phyloP scores from a whole-genome alignment of 164 flowering plant species.

The grape (Vitis vinifera) region DNA sequence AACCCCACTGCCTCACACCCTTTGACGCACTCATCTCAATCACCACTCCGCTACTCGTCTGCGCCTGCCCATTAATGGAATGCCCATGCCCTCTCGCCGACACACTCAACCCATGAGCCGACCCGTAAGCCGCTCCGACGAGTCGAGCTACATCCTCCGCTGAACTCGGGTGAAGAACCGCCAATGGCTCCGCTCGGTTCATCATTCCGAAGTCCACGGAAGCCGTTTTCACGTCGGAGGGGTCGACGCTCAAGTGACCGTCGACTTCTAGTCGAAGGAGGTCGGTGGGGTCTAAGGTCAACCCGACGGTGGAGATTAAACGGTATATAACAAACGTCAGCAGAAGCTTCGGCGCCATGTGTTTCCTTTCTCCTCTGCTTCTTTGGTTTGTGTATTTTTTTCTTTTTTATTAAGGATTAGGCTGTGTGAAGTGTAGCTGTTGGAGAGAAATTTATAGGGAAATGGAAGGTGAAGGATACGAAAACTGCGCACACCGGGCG shows the following conservation, averaged over 20 bases:
- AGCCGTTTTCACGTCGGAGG: slow-evolving; percentile 46
- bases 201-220: slow-evolving; percentile 69
- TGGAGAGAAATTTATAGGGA: not conserved
- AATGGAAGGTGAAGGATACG: slow-evolving; percentile 22
- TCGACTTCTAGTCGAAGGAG: slow-evolving; percentile 39
- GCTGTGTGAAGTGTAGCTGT: too few species aligned
- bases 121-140: slow-evolving; percentile 45
- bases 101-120: slow-evolving; percentile 46
- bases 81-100: slow-evolving; percentile 96
- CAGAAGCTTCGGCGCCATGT: slow-evolving; percentile 40
- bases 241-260: slow-evolving; percentile 54
- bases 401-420: too few species aligned
- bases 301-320: slow-evolving; percentile 58
- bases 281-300: slow-evolving; percentile 45
- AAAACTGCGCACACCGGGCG: slow-evolving; percentile 18
- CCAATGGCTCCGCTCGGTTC: slow-evolving; percentile 46
- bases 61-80: slow-evolving; percentile 93
- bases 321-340: slow-evolving; percentile 48
- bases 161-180: slow-evolving; percentile 68
- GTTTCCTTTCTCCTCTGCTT: not conserved
- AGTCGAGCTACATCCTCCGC: slow-evolving; percentile 53
- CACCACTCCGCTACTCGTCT: slow-evolving; percentile 61
- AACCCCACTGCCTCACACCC: not conserved
- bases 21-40: slow-evolving; percentile 53
- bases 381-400: too few species aligned